Percentiles rank a stretch among this genome's conserved stretches.
Evolutionary conservation across 228 moss, liverwort and hornwort species (phyloP).

Genomic region (Sphagnum magellanicum): DNA sequence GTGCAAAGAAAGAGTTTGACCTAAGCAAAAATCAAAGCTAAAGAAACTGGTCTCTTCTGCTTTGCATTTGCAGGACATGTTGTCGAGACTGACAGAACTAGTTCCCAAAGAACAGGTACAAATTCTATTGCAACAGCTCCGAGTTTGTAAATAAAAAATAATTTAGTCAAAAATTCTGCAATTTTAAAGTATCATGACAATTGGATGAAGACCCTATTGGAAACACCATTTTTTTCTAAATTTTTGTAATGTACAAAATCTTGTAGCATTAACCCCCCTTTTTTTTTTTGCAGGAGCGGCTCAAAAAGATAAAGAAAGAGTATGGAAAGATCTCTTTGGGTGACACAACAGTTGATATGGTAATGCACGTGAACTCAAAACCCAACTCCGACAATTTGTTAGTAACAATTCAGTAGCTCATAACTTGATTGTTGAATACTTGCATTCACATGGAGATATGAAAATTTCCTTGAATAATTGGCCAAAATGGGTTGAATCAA

Average conservation of each 20-base stretch:
- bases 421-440: conserved; percentile 3
- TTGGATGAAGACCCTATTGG: background rate
- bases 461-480: background rate
- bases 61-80: conserved; percentile 41
- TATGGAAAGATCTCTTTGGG: conserved; percentile 73
- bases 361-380: conserved; percentile 7
- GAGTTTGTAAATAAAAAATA: too few relatives aligned
- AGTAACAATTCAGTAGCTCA: background rate
- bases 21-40: too few relatives aligned
- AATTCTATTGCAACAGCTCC: background rate
- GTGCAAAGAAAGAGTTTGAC: too few relatives aligned
- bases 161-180: background rate
- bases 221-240: background rate
- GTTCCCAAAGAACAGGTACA: conserved; percentile 69
- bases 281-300: conserved; percentile 25
- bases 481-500: background rate
- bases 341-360: conserved; percentile 88
- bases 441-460: background rate
- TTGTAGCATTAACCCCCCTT: background rate
- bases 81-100: conserved; percentile 60
- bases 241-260: background rate
- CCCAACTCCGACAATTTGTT: background rate
- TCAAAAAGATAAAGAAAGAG: conserved; percentile 69
- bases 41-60: too few relatives aligned
- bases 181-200: background rate